These are phyloP conservation scores for Chrysoporthe cubensis DNA, from an alignment of 2,329 filamentous ascomycete genomes.

Conservation along the genomic window DNA sequence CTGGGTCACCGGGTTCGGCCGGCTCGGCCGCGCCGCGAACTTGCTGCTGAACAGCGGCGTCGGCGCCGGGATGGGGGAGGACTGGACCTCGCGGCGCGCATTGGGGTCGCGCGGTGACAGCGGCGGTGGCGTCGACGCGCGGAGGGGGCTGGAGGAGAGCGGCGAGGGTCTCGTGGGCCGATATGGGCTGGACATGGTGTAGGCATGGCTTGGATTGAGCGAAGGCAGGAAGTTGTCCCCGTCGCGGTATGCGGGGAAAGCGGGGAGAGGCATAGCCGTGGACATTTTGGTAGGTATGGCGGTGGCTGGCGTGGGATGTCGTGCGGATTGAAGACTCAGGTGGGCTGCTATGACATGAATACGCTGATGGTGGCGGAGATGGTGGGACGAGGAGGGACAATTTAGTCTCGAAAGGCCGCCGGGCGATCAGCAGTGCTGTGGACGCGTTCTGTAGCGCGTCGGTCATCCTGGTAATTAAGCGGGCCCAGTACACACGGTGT, in stretches of 20 bases:
- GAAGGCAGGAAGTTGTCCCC: constrained; percentile 31
- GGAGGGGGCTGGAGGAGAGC: constrained; percentile 59
- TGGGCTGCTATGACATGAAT: constrained; percentile 2
- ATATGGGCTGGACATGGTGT: constrained; percentile 37
- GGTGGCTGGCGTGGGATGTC: not conserved
- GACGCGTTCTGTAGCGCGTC: constrained; percentile 15
- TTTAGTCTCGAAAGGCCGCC: not conserved
- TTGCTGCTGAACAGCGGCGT: constrained; percentile 40
- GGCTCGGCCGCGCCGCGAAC: constrained; percentile 59
- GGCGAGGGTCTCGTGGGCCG: constrained; percentile 57
- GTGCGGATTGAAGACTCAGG: not conserved
- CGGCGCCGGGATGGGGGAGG: constrained; percentile 46
- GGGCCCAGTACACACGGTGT: not conserved
- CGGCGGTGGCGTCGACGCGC: constrained; percentile 51
- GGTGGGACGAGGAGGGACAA: not conserved
- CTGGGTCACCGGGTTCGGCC: constrained; percentile 63
- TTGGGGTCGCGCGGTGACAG: constrained; percentile 50
- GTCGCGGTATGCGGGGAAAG: constrained; percentile 48
- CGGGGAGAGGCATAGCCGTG: constrained; percentile 44
- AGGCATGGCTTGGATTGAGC: constrained; percentile 34
- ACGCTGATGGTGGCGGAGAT: not conserved
- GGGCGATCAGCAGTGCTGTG: not conserved
- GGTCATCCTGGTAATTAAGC: constrained; percentile 13
- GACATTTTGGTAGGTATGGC: constrained; percentile 35
- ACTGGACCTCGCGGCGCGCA: constrained; percentile 48